Evolutionary conservation across 352 stramenopile genomes (phyloP), one percentile per base, ranked within the genome.

Genomic region (Pythium plurisporium): DNA sequence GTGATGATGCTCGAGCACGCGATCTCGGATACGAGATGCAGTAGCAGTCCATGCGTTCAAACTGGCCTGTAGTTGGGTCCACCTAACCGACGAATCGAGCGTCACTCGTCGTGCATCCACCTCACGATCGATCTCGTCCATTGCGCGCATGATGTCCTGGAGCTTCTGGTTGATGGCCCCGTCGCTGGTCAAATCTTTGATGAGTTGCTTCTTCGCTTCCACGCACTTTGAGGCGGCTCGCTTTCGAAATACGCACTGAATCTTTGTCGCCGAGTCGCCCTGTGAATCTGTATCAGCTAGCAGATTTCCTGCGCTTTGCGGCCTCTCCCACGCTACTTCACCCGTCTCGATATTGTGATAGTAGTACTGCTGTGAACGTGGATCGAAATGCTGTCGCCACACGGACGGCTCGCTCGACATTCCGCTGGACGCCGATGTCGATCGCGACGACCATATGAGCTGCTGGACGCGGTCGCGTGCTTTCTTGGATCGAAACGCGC

Each of bases 231-330:
- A 48, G 0, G 80, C 72, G 2, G 67, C 53, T 1, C 65, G 60
- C 43, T 80, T 74, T 11, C 80, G 59, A 22, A 78, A 64, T 9
- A 69, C 70, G 44, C 76, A 88, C 48, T 90, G 80, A 34, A 90
- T 90, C 8, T 65, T 70, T 4, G 79, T 40, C 5, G 73, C 76
- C 9, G 72, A 72, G 9, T 65, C 51, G 8, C 76, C 69, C 19
- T 60, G 69, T 27, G 63, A 64, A 31, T 67, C 64, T 11, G 54
- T 59, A 41, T 71, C 53, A 5, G 40, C 34, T 11, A 51, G 50
- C 6, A 60, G 48, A 10, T 59, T 56, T 1, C 64, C 41, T 17
- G 55, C 69, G 0, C 54, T 37, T 4, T 58, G 46, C 0, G 74
- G 74, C 12, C 74, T 77, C 14, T 72, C 62, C 59, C 61, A 76